Percentiles rank a stretch among this genome's conserved stretches.
phyloP scores from a whole-genome alignment of 2,329 filamentous ascomycete genomes.

The Claviceps sp. region DNA sequence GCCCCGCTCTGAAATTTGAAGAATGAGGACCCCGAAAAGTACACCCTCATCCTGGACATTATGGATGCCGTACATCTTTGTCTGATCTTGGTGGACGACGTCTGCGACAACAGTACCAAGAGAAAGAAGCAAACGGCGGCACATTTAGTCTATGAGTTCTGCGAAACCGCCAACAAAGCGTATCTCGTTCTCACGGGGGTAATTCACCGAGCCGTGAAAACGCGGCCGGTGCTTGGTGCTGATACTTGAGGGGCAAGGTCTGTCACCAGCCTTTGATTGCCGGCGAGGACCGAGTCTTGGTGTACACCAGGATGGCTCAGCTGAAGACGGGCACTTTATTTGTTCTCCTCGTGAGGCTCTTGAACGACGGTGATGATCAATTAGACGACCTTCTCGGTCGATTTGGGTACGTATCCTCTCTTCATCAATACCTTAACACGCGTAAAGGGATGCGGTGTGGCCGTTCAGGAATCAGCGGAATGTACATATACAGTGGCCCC shows the following conservation, averaged over 20 bases:
- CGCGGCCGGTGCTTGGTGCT: slow-evolving; percentile 6
- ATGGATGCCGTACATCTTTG: slow-evolving; percentile 10
- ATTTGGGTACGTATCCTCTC: slow-evolving; percentile 5
- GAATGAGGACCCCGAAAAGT: slow-evolving; percentile 4
- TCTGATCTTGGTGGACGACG: slow-evolving; percentile 8
- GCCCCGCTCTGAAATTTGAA: slow-evolving; percentile 3
- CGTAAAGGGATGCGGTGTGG: too few relatives aligned
- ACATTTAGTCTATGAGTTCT: slow-evolving; percentile 8
- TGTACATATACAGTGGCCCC: too few relatives aligned
- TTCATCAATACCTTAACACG: neutral
- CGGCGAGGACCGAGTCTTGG: neutral
- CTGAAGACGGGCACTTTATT: slow-evolving; percentile 9
- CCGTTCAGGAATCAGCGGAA: too few relatives aligned
- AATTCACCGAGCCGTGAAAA: slow-evolving; percentile 7
- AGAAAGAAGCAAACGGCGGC: slow-evolving; percentile 8
- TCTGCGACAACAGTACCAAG: slow-evolving; percentile 8
- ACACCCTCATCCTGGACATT: slow-evolving; percentile 7
- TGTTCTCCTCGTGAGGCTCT: slow-evolving; percentile 6
- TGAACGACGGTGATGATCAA: slow-evolving; percentile 6
- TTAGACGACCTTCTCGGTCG: slow-evolving; percentile 7
- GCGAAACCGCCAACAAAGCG: slow-evolving; percentile 8
- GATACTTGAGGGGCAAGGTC: slow-evolving; percentile 9
- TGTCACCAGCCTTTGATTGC: slow-evolving; percentile 5
- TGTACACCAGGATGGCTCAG: slow-evolving; percentile 7
- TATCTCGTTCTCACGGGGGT: slow-evolving; percentile 8